A percentile compares a stretch with the other conserved stretches of the same genome.
These are phyloP conservation scores for Boletellus sp. DNA, from an alignment of 1,284 basidiomycete species.

Conservation along the genomic window DNA sequence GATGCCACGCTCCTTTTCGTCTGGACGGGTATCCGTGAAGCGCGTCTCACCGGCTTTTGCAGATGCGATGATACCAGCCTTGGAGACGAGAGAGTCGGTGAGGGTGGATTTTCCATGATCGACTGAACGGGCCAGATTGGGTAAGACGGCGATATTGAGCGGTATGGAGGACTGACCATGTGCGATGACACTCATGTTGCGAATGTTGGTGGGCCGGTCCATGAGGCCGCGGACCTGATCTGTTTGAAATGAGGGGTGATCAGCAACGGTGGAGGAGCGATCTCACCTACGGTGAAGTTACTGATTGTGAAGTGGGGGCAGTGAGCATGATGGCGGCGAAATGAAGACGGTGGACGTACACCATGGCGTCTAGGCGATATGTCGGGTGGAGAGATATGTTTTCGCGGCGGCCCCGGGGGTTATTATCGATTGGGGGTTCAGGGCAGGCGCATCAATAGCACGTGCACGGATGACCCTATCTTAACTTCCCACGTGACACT, in stretches of 20 bases:
- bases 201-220: slow-evolving; percentile 90
- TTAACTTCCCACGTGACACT: slow-evolving; percentile 23
- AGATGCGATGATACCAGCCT: slow-evolving; percentile 98
- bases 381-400: slow-evolving; percentile 4
- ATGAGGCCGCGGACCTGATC: slow-evolving; percentile 90
- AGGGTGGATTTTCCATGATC: slow-evolving; percentile 99
- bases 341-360: slow-evolving; percentile 51
- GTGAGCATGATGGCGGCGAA: slow-evolving; percentile 34
- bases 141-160: slow-evolving; percentile 14
- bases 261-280: neutral
- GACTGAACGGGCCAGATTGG: slow-evolving; percentile 49
- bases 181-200: slow-evolving; percentile 98
- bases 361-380: slow-evolving; percentile 56
- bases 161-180: slow-evolving; percentile 58
- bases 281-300: slow-evolving; percentile 84
- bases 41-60: slow-evolving; percentile 97
- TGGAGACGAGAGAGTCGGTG: slow-evolving; percentile 98
- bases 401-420: neutral
- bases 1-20: slow-evolving; percentile 99
- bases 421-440: slow-evolving; percentile 35
- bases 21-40: slow-evolving; percentile 96
- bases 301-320: slow-evolving; percentile 42
- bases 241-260: slow-evolving; percentile 32
- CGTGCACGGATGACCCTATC: slow-evolving; percentile 13
- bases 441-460: slow-evolving; percentile 26